Conservation (phyloP, 2,329 filamentous ascomycete genomes). For the Sporothrix schenckii region DNA sequence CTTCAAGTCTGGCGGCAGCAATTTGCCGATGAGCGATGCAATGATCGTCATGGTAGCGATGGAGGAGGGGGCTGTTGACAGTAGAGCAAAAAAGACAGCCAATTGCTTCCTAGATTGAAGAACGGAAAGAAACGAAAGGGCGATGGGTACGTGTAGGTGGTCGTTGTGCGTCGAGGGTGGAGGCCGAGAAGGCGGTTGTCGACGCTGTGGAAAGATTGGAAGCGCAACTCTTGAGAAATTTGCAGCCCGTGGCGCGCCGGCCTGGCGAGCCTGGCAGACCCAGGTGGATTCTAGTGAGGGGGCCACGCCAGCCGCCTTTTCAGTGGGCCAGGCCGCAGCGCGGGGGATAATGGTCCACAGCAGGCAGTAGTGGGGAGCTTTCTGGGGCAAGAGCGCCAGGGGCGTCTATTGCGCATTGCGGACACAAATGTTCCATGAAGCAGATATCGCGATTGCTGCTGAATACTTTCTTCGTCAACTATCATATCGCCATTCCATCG, state of each 20-base stretch:
- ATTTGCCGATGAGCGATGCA: slow-evolving; percentile 25
- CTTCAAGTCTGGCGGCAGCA: slow-evolving; percentile 2
- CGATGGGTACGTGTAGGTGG: not conserved
- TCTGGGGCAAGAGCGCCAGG: not conserved
- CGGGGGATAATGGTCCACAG: slow-evolving; percentile 16
- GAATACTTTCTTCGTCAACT: too few relatives aligned
- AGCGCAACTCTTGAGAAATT: slow-evolving; percentile 12
- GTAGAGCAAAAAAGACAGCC: not conserved
- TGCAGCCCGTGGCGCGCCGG: not conserved
- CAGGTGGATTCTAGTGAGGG: slow-evolving; percentile 18
- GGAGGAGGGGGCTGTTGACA: not conserved
- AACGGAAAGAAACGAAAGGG: not conserved
- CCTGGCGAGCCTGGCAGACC: not conserved
- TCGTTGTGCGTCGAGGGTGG: not conserved
- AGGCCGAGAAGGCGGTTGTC: not conserved
- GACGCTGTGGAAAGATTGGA: not conserved
- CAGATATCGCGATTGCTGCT: too few relatives aligned
- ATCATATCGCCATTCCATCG: too few relatives aligned
- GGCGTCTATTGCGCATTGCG: too few relatives aligned
- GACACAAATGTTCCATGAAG: too few relatives aligned
- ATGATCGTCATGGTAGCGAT: slow-evolving; percentile 17
- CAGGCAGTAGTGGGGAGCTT: not conserved
- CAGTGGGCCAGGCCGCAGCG: slow-evolving; percentile 19
- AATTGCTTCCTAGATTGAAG: not conserved
- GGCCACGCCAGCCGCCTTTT: not conserved